Evolutionary conservation across 345 rosid genomes (phyloP).

Genomic region (Eucalyptus tenuipes): DNA sequence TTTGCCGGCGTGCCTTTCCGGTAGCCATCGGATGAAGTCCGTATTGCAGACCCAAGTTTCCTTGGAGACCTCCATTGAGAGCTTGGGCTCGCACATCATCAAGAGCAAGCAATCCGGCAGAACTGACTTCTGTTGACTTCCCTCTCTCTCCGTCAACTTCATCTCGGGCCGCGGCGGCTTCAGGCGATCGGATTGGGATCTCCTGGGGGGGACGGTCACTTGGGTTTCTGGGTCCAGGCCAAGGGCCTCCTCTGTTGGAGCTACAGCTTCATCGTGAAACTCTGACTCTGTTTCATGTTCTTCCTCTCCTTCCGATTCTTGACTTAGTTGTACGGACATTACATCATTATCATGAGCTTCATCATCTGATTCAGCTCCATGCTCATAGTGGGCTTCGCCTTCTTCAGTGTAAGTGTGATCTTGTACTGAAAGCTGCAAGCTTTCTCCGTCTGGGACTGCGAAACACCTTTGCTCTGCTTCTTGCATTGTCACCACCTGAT

Average conservation of each 20-base stretch:
- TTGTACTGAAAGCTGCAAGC: not conserved
- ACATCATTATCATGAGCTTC: not conserved
- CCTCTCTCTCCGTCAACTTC: constrained; percentile 17
- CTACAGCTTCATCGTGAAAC: not conserved
- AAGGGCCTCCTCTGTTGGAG: not conserved
- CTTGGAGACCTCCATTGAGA: constrained; percentile 93
- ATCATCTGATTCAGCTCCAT: not conserved
- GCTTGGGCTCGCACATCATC: constrained; percentile 98
- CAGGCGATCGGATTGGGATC: constrained; percentile 14
- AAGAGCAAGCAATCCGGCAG: constrained; percentile 78
- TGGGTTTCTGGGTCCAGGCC: not conserved
- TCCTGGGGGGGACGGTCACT: constrained; percentile 4
- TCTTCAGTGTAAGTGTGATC: not conserved
- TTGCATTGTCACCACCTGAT: not conserved
- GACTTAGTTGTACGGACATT: not conserved
- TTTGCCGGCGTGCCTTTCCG: constrained; percentile 30
- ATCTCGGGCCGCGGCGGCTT: constrained; percentile 16
- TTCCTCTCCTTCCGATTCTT: not conserved
- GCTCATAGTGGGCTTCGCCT: not conserved
- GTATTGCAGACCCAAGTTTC: constrained; percentile 95
- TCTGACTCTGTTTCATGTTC: not conserved
- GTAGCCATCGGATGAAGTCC: constrained; percentile 69
- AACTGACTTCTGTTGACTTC: constrained; percentile 2
- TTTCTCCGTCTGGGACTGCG: not conserved
- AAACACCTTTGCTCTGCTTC: not conserved